Base-by-base conservation (phyloP, 331 rosid species). In the Malus hybrid region DNA sequence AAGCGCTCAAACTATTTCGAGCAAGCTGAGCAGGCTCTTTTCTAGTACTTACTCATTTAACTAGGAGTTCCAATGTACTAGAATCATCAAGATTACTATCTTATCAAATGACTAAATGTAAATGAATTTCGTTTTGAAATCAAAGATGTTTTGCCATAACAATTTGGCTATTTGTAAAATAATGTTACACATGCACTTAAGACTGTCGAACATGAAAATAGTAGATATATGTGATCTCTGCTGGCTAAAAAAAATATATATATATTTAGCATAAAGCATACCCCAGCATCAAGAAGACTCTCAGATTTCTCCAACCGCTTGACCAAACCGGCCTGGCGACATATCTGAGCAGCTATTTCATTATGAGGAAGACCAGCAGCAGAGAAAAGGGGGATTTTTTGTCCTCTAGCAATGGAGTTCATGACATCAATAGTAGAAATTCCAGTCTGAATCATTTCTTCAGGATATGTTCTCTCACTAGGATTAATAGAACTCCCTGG, bases 321-420 rank as follows among this genome's bases (percentile, higher is more conserved):
- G 76, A 95, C 99, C 86, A 95, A 80, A 70, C 99, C 99, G 86
- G 99, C 99, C 81, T 95, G 99, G 71, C 99, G 99, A 84, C 99
- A 95, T 69, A 95, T 95, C 84, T 95, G 99, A 46, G 99, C 99
- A 79, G 99, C 99, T 18, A 95, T 95, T 87, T 95, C 99, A 75
- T 92, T 95, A 78, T 95, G 99, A 67, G 99, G 97, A 73, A 95
- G 99, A 89, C 99, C 99, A 44, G 99, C 99, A 83, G 99, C 99
- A 48, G 99, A 95, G 84, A 95, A 95, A 65, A 95, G 89, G 31
- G 99, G 99, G 77, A 92, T 95, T 88, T 95, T 95, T 80, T 95
- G 99, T 81, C 99, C 99, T 85, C 99, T 90, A 50, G 97, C 98
- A 88, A 95, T 95, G 81, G 99, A 95, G 80, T 95, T 95, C 99